Evolutionary conservation across 129 eudicot genomes (phyloP), one percentile per base, ranked within the genome.

Genomic region (Saposhnikovia divaricata): DNA sequence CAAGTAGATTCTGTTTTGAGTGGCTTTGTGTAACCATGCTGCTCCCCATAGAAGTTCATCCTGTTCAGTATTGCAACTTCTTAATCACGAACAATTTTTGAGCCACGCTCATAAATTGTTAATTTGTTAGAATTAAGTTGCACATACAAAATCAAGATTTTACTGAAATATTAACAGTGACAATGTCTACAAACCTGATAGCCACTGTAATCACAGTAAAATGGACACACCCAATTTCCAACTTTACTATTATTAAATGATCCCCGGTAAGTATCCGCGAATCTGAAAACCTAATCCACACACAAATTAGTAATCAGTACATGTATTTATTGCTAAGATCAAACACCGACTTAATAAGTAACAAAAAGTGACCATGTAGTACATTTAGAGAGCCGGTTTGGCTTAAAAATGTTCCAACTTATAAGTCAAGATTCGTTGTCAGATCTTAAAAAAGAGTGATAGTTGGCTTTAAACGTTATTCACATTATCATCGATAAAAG

Each of bases 1-100:
- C 76, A 77, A 79, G 42, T 85, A 85, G 1, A 0, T 9, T 2
- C 44, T 25, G 6, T 4, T 57, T 76, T n/a, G 38, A 13, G 85
- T 85, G 28, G 85, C 81, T 77, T 40, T 85, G 76, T 82, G 78
- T 51, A 85, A 82, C 88, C 88, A 85, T 27, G 88, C 88, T 51
- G 88, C 85, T 82, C 75, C 88, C 88, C 88, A 85, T 2, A 85
- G 19, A 81, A 85, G 80, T 53, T 85, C 88, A 76, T 85, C 88
- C 88, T 85, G 82, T 73, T 44, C 50, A 72, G 25, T 3, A 3
- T 9, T 25, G 15, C 66, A n/a, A 59, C 31, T 59, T 59, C 31
- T 23, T 59, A 23, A 59, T 59, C 31, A 55, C 5, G 63, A 27
- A 55, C 63, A 19, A 8, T 21, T 19, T 19, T 19, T 53, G 61